These are phyloP conservation scores for Letharia lupina DNA, from an alignment of 495 filamentous ascomycete genomes.

Conservation along the genomic window DNA sequence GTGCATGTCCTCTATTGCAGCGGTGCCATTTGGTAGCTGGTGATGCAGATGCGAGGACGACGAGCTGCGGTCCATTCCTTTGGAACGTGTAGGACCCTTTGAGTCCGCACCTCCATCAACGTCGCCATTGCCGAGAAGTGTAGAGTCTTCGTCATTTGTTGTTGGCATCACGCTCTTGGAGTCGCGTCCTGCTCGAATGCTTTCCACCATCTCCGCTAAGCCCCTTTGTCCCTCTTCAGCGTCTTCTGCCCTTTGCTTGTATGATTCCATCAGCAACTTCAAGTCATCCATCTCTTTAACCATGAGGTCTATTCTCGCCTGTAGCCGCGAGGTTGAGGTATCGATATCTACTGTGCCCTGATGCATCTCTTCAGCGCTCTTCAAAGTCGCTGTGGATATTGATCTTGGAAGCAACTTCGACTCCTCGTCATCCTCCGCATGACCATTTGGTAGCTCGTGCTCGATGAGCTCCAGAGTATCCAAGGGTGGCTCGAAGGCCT, in stretches of 20 bases:
- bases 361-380: slow-evolving; percentile 37
- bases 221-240: slow-evolving; percentile 74
- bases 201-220: slow-evolving; percentile 81
- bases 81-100: background rate
- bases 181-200: slow-evolving; percentile 44
- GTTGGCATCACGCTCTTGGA: slow-evolving; percentile 2
- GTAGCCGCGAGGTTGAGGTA: slow-evolving; percentile 40
- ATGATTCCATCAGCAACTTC: slow-evolving; percentile 68
- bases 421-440: slow-evolving; percentile 19
- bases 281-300: slow-evolving; percentile 75
- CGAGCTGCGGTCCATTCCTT: background rate
- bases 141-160: slow-evolving; percentile 5
- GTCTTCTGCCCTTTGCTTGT: slow-evolving; percentile 65
- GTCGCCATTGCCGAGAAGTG: slow-evolving; percentile 1
- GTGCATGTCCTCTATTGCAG: slow-evolving; percentile 23
- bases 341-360: slow-evolving; percentile 35
- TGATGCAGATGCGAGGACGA: slow-evolving; percentile 5
- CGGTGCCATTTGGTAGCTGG: slow-evolving; percentile 15
- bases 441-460: slow-evolving; percentile 18
- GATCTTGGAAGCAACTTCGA: slow-evolving; percentile 25
- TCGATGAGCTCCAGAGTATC: slow-evolving; percentile 23
- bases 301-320: slow-evolving; percentile 70
- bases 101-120: background rate
- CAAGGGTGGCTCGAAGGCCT: slow-evolving; percentile 31
- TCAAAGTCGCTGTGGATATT: slow-evolving; percentile 27